phyloP scores from a whole-genome alignment of 148 eudicot genomes.

The Spergularia marina region DNA sequence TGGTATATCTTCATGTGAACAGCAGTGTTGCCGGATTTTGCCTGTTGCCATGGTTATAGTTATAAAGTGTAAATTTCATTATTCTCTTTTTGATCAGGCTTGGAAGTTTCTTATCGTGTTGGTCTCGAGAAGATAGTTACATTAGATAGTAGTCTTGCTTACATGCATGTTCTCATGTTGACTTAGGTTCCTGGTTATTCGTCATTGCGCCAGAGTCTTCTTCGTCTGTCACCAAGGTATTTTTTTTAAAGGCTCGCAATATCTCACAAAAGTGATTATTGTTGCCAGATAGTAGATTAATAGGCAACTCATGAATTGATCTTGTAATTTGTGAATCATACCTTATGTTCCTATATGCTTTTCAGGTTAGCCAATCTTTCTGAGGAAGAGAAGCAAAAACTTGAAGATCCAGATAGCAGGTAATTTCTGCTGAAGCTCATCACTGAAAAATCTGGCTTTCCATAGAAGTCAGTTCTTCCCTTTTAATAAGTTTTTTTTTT shows the following conservation, averaged over 20 bases:
- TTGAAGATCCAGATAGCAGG: constrained; percentile 93
- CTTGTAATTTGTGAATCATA: constrained; percentile 14
- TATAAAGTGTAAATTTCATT: not conserved
- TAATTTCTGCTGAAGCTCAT: constrained; percentile 22
- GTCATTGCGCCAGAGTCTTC: constrained; percentile 61
- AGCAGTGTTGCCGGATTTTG: not conserved
- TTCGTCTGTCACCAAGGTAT: constrained; percentile 81
- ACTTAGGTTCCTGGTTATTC: constrained; percentile 79
- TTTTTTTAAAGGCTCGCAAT: not conserved
- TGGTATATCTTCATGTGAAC: too few relatives aligned
- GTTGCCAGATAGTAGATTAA: not conserved
- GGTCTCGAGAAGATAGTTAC: constrained; percentile 4
- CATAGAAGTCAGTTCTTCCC: not conserved
- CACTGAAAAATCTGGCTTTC: not conserved
- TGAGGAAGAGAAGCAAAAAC: constrained; percentile 67
- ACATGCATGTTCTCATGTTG: not conserved
- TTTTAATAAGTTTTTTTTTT: not conserved
- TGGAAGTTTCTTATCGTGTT: not conserved
- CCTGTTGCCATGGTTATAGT: not conserved
- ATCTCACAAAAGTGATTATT: not conserved
- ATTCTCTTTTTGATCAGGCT: not conserved
- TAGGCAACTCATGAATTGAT: not conserved
- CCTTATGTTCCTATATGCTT: constrained; percentile 6
- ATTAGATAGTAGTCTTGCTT: not conserved
- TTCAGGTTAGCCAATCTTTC: constrained; percentile 79